These are phyloP conservation scores for Colletotrichum salicis DNA, from an alignment of 2,329 filamentous ascomycete species.

Conservation along the genomic window DNA sequence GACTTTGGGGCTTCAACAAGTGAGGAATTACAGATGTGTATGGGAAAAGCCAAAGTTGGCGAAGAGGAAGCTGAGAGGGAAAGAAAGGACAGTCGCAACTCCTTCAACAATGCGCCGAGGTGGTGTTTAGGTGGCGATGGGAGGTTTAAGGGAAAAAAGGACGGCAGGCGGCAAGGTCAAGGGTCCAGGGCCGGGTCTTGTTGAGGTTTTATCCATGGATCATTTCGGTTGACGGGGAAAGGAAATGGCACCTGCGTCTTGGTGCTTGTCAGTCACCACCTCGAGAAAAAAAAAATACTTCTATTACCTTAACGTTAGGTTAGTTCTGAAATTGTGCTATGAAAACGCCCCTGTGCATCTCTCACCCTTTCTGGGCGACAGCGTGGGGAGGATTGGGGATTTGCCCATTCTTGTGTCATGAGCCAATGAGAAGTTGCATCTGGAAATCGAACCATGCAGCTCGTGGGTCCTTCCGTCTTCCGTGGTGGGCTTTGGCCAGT, in stretches of 20 bases:
- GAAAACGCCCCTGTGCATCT: conserved; percentile 26
- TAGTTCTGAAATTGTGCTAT: conserved; percentile 24
- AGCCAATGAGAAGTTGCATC: conserved; percentile 22
- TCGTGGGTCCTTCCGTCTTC: conserved; percentile 33
- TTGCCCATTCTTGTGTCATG: not conserved
- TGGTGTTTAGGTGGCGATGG: not conserved
- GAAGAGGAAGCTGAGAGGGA: conserved; percentile 10
- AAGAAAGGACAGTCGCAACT: not conserved
- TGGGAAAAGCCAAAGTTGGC: conserved; percentile 11
- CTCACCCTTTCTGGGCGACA: not conserved
- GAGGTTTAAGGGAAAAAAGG: conserved; percentile 22
- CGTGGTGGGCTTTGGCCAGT: conserved; percentile 11
- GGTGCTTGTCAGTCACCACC: not conserved
- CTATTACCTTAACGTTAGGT: conserved; percentile 7
- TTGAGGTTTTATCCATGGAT: conserved; percentile 39
- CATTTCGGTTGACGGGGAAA: conserved; percentile 37
- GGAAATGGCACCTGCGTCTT: conserved; percentile 30
- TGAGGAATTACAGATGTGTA: conserved; percentile 1
- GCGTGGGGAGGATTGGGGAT: not conserved
- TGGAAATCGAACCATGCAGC: conserved; percentile 27
- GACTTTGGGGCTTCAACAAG: conserved; percentile 5
- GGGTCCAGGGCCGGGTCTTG: conserved; percentile 33
- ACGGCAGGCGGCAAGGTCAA: conserved; percentile 21
- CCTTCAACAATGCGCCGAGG: conserved; percentile 24
- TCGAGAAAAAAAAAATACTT: conserved; percentile 5